Conservation (phyloP, 2,329 filamentous ascomycete genomes). For the Chrysoporthe cubensis region DNA sequence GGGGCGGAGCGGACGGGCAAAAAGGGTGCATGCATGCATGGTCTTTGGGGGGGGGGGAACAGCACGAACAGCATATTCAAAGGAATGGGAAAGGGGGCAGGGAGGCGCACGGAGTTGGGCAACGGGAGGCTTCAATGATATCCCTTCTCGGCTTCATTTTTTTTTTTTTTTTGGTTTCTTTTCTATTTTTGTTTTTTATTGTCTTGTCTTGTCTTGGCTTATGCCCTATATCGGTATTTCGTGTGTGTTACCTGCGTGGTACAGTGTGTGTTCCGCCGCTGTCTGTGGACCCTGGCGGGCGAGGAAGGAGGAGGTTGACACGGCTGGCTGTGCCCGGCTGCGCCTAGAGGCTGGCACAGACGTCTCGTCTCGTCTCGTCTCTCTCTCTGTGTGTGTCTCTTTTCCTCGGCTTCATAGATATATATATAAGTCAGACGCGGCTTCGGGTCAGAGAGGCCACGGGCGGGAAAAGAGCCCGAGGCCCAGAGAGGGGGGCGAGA, state of each 20-base stretch:
- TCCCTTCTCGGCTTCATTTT: conserved; percentile 15
- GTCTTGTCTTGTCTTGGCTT: too few relatives aligned
- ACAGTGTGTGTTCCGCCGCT: not conserved
- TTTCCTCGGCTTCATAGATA: not conserved
- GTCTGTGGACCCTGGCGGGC: too few relatives aligned
- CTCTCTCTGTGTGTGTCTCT: not conserved
- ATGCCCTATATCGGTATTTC: too few relatives aligned
- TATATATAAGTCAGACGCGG: not conserved
- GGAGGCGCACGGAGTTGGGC: conserved; percentile 24
- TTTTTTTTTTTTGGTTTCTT: not conserved
- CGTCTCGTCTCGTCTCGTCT: not conserved
- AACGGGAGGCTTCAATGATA: conserved; percentile 16
- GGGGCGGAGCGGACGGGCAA: too few relatives aligned
- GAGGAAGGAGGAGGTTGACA: too few relatives aligned
- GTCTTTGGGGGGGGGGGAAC: too few relatives aligned
- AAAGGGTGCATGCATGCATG: too few relatives aligned
- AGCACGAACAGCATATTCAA: conserved; percentile 5
- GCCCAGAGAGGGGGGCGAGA: not conserved
- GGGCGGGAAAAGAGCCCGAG: not conserved
- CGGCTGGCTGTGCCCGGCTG: not conserved
- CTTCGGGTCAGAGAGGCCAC: not conserved
- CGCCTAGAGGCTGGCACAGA: not conserved
- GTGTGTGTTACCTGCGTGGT: too few relatives aligned
- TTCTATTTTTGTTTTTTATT: not conserved
- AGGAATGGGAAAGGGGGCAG: not conserved